Evolutionary conservation across 768 basidiomycete genomes (phyloP).

Genomic region (Lactifluus subvellereus): DNA sequence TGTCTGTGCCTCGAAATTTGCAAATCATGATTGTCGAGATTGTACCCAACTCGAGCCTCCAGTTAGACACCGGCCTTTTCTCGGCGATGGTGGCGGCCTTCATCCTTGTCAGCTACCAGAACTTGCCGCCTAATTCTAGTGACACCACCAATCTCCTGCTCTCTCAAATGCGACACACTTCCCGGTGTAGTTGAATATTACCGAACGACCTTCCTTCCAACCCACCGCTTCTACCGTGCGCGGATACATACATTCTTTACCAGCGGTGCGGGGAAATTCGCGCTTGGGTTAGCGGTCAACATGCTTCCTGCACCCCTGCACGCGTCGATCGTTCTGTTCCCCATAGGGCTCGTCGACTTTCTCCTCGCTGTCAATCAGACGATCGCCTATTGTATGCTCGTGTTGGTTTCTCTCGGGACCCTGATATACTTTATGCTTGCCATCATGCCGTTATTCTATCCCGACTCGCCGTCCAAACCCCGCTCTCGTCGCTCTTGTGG

Average conservation of each 20-base stretch:
- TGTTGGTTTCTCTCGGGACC: background rate
- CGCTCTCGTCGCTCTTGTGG: constrained; percentile 9
- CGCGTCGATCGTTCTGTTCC: constrained; percentile 19
- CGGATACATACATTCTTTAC: constrained; percentile 12
- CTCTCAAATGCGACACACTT: constrained; percentile 1
- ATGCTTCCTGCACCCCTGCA: constrained; percentile 22
- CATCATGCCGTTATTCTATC: constrained; percentile 16
- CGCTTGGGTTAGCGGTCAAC: constrained; percentile 14
- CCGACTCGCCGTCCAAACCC: constrained; percentile 19
- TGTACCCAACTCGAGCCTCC: background rate
- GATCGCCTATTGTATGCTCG: constrained; percentile 7
- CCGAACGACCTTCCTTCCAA: background rate
- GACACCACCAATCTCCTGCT: constrained; percentile 11
- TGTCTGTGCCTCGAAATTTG: background rate
- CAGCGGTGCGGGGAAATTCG: constrained; percentile 10
- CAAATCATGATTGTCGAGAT: background rate
- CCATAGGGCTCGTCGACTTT: constrained; percentile 19
- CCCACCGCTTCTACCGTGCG: background rate
- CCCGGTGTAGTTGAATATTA: background rate
- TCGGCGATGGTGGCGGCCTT: background rate
- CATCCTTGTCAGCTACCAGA: background rate
- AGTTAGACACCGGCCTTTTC: constrained; percentile 7
- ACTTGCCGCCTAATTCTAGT: background rate
- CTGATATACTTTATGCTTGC: constrained; percentile 8
- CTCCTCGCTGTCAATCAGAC: constrained; percentile 7